Evolutionary conservation across 176 grass and related monocot species (phyloP), one percentile per base, ranked within the genome.

Genomic region (Secale cereale): DNA sequence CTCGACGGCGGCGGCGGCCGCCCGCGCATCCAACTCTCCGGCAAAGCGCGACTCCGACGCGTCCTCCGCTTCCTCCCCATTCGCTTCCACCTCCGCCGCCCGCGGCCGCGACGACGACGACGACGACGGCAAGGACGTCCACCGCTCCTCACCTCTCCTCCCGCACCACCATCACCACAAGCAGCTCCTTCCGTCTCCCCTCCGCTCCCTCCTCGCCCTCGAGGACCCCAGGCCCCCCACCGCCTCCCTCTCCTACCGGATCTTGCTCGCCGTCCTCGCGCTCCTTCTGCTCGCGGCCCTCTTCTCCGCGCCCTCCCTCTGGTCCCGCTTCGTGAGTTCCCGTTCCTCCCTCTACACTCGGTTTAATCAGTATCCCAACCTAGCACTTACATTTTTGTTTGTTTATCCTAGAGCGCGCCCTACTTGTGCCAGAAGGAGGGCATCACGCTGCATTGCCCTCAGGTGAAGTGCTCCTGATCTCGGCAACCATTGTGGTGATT

Each of bases 241-340:
- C 54, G 72, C 91, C 20, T 87, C 95, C 10, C 62, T 69, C 82
- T 89, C 89, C 32, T 98, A 95, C 78, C 91, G 89, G 91, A 92
- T 90, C 76, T 81, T 94, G 83, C 56, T 95, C 31, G 87, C 80
- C 7, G 48, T 90, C 68, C 89, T 95, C 83, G 88, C 89, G 32
- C 88, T 95, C 50, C 48, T 91, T 70, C 63, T 91, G 52, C 48
- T 91, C 79, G 61, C 84, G 6, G 63, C 76, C 60, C 10, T 91
- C 60, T 81, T 95, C 87, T 74, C 54, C 15, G 39, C 89, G 39
- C 78, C 89, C 59, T 95, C 91, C 76, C 43, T 92, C 68, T 95
- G 91, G 95, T 95, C 76, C 80, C 89, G 80, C 81, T 57, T 95
- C 52, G 95, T 98, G 85, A 98, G 95, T 81, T 83, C 59, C 36